phyloP scores from a whole-genome alignment of 2,329 filamentous ascomycete species.

The Aspergillus bombycis region DNA sequence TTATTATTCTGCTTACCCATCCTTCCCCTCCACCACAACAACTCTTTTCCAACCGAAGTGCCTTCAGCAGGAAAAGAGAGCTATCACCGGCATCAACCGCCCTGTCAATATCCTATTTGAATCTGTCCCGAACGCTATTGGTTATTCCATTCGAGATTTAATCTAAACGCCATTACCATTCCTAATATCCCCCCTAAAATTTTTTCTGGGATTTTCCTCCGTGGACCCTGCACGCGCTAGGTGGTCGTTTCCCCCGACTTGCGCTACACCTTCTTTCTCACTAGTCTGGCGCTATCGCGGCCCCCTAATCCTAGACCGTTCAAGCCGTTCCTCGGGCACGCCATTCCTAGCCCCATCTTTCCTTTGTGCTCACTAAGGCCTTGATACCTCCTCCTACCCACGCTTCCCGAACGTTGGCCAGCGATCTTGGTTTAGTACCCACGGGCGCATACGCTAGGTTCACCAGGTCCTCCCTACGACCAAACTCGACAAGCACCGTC shows the following conservation, averaged over 20 bases:
- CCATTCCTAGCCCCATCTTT: constrained; percentile 29
- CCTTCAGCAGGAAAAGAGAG: background rate
- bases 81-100: constrained; percentile 32
- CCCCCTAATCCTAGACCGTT: constrained; percentile 27
- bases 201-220: constrained; percentile 12
- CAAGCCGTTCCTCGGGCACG: constrained; percentile 39
- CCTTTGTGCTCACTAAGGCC: constrained; percentile 20
- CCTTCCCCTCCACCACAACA: constrained; percentile 2
- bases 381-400: constrained; percentile 23
- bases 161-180: constrained; percentile 11
- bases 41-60: constrained; percentile 8
- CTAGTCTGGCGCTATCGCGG: constrained; percentile 31
- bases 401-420: constrained; percentile 26
- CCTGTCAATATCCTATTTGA: constrained; percentile 5
- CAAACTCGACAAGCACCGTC: constrained; percentile 28
- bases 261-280: constrained; percentile 37
- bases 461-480: constrained; percentile 27
- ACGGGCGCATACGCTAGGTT: constrained; percentile 40
- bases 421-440: constrained; percentile 36
- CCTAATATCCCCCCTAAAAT: background rate
- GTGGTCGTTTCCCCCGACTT: constrained; percentile 36
- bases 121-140: constrained; percentile 12
- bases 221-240: constrained; percentile 31
- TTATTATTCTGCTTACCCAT: background rate
- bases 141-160: background rate